Evolutionary conservation across 345 rosid species (phyloP), one percentile per base, ranked within the genome.

Genomic region (Geranium rotundifolium): DNA sequence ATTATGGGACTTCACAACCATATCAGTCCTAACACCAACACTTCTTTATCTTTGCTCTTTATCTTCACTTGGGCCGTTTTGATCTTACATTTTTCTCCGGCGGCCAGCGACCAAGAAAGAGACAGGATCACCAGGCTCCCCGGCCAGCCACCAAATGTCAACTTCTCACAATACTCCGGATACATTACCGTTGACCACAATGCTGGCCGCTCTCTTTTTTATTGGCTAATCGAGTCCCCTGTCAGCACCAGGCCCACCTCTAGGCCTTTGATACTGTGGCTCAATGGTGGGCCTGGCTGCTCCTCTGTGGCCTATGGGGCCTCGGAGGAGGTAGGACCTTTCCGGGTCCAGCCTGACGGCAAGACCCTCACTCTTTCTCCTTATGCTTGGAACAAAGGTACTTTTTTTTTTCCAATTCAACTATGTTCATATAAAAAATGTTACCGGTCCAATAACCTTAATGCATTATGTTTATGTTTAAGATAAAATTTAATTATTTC

Each of bases 281-380:
- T 91, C 65, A 89, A 86, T 63, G 96, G 96, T 30, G 97, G 96
- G 60, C 98, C 96, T 0, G 96, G 98, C 7, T 91, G 98, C 67
- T 91, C 98, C 0, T 91, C 98, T 0, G 71, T 89, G 17, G 98
- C 88, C 2, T 89, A 82, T 0, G 95, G 98, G 23, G 95, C 93
- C 29, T 85, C 89, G 0, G 95, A 92, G 69, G 98, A 92, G 71
- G 77, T 92, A 2, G 98, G 98, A n/a, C 96, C 98, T 0, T 92
- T 92, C 72, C 76, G 91, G 10, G 82, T 83, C 13, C 74, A 72
- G 29, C 67, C 85, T 0, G 78, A 92, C 3, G 90, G 96, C 7
- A 80, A 75, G 68, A 70, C 77, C 27, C 89, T 89, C 2, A 34
- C 67, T 57, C 64, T 79, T 29, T 85, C 78, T 66, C 77, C 69